Base-by-base conservation (phyloP, 1,284 basidiomycete species). In the Spongispora temasekensis region DNA sequence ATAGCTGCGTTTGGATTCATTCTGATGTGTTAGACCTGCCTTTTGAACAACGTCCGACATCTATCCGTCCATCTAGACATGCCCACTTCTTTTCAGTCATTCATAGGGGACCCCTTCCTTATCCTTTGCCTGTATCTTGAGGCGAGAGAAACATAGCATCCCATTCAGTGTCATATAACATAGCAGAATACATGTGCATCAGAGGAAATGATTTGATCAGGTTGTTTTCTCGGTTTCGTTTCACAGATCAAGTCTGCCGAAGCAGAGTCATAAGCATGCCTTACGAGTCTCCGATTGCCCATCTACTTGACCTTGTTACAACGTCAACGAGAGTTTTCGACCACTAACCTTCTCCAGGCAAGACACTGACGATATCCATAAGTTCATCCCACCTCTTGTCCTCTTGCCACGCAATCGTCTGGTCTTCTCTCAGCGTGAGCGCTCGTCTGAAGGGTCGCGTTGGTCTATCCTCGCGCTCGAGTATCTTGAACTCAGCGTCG, bases 311-410 rank as follows among this genome's bases (percentile, higher is more conserved):
- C n/a, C n/a, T n/a, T n/a, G n/a, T n/a, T n/a, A n/a, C n/a, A n/a
- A n/a, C n/a, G n/a, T n/a, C n/a, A n/a, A 5, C 32, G 15, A 40
- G 19, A 40, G 37, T 17, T 17, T n/a, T 17, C 10, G 37, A 40
- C 23, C 40, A 23, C 12, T 10, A 19, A 64, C 58, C 60, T 65
- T 62, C 69, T 59, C 73, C 72, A 62, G 69, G 69, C 46, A 81
- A 61, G 17, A 73, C 62, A 25, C 68, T 67, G 28, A 63, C 65
- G 21, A 76, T 55, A 27, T 64, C 61, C 75, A 82, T 81, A 25
- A 81, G 63, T n/a, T 75, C 70, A 27, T 83, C 76, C 83, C 84
- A 89, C 42, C 72, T 71, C 59, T 60, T 62, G 66, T 90, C 87
- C 27, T 73, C 68, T 28, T 70, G 74, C 87, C 88, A 90, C 19